phyloP scores from a whole-genome alignment of 345 rosid genomes.

The Rhodomyrtus tomentosa region DNA sequence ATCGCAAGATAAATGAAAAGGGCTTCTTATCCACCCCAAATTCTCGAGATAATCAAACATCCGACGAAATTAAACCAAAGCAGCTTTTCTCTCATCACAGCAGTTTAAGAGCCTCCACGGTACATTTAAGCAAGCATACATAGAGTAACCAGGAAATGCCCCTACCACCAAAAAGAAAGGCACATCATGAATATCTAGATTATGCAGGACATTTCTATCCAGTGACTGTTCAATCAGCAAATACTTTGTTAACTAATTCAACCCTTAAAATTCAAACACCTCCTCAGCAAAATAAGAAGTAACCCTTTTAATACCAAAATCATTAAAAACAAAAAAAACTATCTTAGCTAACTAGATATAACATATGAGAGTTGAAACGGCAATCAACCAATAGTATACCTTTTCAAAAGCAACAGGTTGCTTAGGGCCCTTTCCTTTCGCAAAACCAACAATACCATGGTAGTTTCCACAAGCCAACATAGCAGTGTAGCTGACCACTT shows the following conservation, averaged over 20 bases:
- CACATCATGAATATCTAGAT: not conserved
- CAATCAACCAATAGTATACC: constrained; percentile 25
- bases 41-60: not conserved
- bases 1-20: not conserved
- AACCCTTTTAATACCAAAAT: not conserved
- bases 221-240: not conserved
- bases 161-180: not conserved
- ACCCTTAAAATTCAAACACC: not conserved
- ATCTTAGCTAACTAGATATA: not conserved
- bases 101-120: not conserved
- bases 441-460: constrained; percentile 82
- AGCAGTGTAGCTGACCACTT: constrained; percentile 69
- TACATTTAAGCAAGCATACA: not conserved
- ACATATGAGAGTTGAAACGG: not conserved
- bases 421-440: constrained; percentile 72
- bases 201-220: not conserved
- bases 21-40: not conserved
- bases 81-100: not conserved
- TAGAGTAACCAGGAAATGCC: not conserved
- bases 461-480: constrained; percentile 85
- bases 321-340: not conserved
- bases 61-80: not conserved
- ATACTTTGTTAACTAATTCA: not conserved
- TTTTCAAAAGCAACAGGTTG: constrained; percentile 62
- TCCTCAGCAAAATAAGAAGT: not conserved